These are phyloP conservation scores for Bryoglossum gracile DNA, from an alignment of 495 filamentous ascomycete species.

Conservation along the genomic window DNA sequence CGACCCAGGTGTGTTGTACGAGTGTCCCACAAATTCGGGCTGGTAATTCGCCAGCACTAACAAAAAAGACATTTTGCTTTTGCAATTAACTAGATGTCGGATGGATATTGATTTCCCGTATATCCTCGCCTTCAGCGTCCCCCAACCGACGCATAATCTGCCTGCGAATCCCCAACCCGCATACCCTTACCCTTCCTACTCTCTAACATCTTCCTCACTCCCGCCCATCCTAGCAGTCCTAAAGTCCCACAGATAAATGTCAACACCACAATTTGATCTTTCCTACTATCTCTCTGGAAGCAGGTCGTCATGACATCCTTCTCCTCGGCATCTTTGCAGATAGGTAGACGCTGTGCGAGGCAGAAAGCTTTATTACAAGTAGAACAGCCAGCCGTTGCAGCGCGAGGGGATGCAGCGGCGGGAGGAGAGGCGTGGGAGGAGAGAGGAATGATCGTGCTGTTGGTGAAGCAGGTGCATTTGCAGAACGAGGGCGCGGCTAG, in stretches of 20 bases:
- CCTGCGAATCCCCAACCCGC: conserved; percentile 15
- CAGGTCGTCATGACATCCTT: conserved; percentile 84
- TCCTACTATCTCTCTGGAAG: conserved; percentile 85
- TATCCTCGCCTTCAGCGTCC: conserved; percentile 15
- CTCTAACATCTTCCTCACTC: conserved; percentile 37
- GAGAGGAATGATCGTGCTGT: conserved; percentile 82
- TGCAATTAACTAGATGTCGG: no score
- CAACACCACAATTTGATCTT: conserved; percentile 86
- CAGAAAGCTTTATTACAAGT: conserved; percentile 93
- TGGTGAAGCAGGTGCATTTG: conserved; percentile 94
- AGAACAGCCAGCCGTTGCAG: conserved; percentile 46
- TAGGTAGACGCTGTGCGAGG: conserved; percentile 72
- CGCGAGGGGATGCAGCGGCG: conserved; percentile 15
- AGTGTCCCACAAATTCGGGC: no score
- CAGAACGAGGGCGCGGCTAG: conserved; percentile 70
- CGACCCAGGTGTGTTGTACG: no score
- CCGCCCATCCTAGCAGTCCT: conserved; percentile 77
- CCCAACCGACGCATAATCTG: conserved; percentile 17
- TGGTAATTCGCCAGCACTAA: no score
- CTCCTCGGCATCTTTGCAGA: conserved; percentile 78
- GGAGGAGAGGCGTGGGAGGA: conserved; percentile 26
- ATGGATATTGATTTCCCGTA: no score
- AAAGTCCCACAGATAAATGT: conserved; percentile 83
- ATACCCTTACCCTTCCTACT: conserved; percentile 8
- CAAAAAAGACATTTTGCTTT: no score